Base-by-base conservation (phyloP, 1,284 basidiomycete species). In the Agaricales sp. region DNA sequence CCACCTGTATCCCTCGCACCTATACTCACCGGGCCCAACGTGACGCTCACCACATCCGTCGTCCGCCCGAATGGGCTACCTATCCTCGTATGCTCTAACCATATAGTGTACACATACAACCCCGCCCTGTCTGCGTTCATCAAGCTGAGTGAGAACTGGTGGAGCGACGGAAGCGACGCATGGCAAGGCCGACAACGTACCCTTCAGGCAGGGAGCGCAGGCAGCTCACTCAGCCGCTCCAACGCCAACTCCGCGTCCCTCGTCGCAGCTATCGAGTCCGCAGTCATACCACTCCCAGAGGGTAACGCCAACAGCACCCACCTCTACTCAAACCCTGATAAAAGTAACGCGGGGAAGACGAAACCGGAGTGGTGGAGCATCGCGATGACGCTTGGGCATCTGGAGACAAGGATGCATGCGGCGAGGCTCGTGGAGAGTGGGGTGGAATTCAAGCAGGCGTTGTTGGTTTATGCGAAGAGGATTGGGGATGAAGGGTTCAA, bases 401-500 rank as follows among this genome's bases (percentile, higher is more conserved):
- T 93, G 51, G 93, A 96, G 68, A 82, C 80, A 44, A 77, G 81
- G 52, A 63, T 94, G 63, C 78, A 83, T 58, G 79, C 83, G 2
- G 78, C 87, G 11, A 77, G 72, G 53, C 62, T 80, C 38, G 66
- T 93, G 35, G 86, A 90, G 16, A 92, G 90, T 55, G 78, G 80
- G n/a, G 65, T 70, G 44, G 92, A 96, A 65, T 93, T 87, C 65
- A 86, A 81, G 63, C 75, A 82, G 57, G 80, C 79, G 51, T 61
- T 95, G 56, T 57, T 82, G 50, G 58, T 80, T 55, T 95, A 94
- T 63, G 82, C 88, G 45, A 86, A 80, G 68, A 82, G 78, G 64
- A 71, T 96, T 44, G 88, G 82, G 26, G 87, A 94, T 56, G 90
- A 93, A 61, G 88, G 85, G 0, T 91, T 92, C 63, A 71, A 79